These are phyloP conservation scores for Mortierella claussenii DNA, from an alignment of 192 early-diverging fungal genomes.

Conservation along the genomic window DNA sequence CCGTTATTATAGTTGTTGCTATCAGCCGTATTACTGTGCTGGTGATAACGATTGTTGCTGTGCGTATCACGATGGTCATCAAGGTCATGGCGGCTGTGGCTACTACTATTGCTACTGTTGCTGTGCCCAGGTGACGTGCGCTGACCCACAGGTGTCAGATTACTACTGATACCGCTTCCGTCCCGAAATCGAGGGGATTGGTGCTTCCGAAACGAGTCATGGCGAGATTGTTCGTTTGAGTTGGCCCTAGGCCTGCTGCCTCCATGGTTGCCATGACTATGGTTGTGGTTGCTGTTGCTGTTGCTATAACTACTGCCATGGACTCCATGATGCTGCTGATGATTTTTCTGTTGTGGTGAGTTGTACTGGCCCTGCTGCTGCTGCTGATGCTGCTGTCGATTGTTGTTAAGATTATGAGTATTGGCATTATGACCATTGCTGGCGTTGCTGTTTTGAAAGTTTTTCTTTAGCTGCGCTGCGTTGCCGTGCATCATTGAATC, in stretches of 20 bases:
- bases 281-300: neutral
- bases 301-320: neutral
- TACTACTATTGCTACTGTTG: neutral
- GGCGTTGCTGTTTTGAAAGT: neutral
- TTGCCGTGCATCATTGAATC: neutral
- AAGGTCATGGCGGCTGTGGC: neutral
- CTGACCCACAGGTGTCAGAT: neutral
- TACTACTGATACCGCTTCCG: neutral
- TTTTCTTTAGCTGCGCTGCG: neutral
- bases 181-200: neutral
- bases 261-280: neutral
- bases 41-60: neutral
- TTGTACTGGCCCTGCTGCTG: neutral
- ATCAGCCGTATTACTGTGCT: neutral
- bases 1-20: neutral
- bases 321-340: neutral
- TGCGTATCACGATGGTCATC: no score
- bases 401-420: neutral
- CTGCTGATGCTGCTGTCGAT: neutral
- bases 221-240: neutral
- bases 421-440: neutral
- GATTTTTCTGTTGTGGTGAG: no score
- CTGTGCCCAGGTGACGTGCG: neutral
- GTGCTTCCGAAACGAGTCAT: neutral
- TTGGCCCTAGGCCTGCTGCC: neutral